Evolutionary conservation across 768 basidiomycete species (phyloP), one percentile per base, ranked within the genome.

Genomic region (Cystoderma amianthinum): DNA sequence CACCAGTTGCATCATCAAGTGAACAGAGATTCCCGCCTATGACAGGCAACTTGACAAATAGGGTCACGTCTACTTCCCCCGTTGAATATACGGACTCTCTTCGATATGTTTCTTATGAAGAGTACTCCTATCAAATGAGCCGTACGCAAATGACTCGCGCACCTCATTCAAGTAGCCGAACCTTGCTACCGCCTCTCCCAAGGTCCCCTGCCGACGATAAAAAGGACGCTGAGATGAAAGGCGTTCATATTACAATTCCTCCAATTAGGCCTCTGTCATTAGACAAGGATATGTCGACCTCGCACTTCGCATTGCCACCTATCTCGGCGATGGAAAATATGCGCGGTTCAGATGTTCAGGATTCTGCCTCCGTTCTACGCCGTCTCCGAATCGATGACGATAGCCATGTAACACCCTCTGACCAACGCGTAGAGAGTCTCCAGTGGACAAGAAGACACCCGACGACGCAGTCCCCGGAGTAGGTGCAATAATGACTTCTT

Each of bases 281-380:
- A 20, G 48, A 48, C 43, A 52, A 52, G 32, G 48, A 58, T 12
- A 59, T 51, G 19, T 58, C 59, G 12, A 57, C 69, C 1, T 60
- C 65, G 12, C 7, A 7, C 2, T 80, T 80, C 45, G 74, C 80
- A 1, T 54, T 85, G 3, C 83, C 82, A 1, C 80, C 82, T 1
- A 84, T 85, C 42, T 78, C 82, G 5, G 76, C 80, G 0, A 60
- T 88, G 49, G 83, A 85, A 55, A 76, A 78, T 44, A 55, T 80
- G 37, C 68, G 79, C 6, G 76, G 78, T 2, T 59, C 72, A 16
- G 61, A 50, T 57, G 65, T 45, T 44, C 68, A 65, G 25, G 81
- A 85, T 53, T 78, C 82, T 0, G 76, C 78, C 3, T 76, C 81
- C 4, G 84, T 87, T 5, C 59, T 87, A 36, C 64, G 77, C 41